Evolutionary conservation across 1,284 basidiomycete genomes (phyloP).

Genomic region (Peniophora sp.): DNA sequence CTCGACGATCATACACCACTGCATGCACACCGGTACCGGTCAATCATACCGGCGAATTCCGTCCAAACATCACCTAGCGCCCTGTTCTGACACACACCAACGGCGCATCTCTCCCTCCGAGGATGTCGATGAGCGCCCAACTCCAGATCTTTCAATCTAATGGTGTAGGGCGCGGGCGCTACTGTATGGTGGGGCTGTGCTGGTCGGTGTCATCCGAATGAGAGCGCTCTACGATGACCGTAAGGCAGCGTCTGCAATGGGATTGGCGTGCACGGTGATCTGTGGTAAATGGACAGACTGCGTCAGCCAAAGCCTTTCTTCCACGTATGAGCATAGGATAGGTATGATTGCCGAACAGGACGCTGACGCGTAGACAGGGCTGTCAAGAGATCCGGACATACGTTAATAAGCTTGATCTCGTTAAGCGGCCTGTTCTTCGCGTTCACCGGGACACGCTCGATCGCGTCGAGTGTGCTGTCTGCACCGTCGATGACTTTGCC

Average conservation of each 20-base stretch:
- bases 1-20: no score
- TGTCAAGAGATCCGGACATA: slow-evolving; percentile 29
- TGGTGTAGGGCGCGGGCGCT: no score
- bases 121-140: no score
- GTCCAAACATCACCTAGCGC: no score
- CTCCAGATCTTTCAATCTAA: no score
- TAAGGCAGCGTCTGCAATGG: slow-evolving; percentile 70
- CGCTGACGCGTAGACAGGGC: not conserved
- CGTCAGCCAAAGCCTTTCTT: slow-evolving; percentile 3
- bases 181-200: not conserved
- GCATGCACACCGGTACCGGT: no score
- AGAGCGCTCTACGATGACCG: slow-evolving; percentile 13
- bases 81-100: no score
- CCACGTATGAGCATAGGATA: slow-evolving; percentile 3
- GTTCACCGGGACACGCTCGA: slow-evolving; percentile 88
- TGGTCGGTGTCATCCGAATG: no score
- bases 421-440: slow-evolving; percentile 82
- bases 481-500: slow-evolving; percentile 93
- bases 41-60: no score
- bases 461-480: slow-evolving; percentile 81
- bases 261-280: slow-evolving; percentile 94
- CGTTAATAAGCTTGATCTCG: slow-evolving; percentile 77
- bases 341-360: slow-evolving; percentile 1
- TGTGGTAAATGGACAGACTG: slow-evolving; percentile 30
- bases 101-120: no score